Base-by-base conservation (phyloP, 2,329 filamentous ascomycete species). In the Fusarium sp. region DNA sequence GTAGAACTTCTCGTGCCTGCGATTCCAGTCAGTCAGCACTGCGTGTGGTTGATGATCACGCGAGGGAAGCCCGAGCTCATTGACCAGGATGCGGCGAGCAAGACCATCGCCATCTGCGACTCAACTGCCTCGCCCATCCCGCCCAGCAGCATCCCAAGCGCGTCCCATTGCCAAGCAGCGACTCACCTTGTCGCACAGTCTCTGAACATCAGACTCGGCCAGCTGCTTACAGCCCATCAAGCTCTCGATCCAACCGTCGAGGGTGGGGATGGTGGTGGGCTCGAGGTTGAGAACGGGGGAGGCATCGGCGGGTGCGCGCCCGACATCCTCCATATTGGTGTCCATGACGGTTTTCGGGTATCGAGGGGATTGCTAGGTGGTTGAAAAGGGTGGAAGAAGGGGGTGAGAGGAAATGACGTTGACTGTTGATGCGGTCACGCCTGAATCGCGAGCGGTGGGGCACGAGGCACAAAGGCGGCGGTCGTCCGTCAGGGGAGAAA, bases 221-320 rank as follows among this genome's bases (percentile, higher is more conserved):
- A 99, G 89, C 89, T 98, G 97, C 88, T 99, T 99, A 93, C 97
- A 99, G 82, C 87, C 92, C 96, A 99, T 98, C 86, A 99, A 89
- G 87, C 90, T 95, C 89, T 98, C 96, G 83, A 99, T 98, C 97
- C 97, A 99, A 81, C 95, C 95, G 83, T 99, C 97, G 74, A 99
- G 89, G 70, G 95, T 98, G 71, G 94, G 92, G 87, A 98, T 97
- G 78, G 95, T 94, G 71, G 95, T 92, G 65, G 96, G 94, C 86
- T 98, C 97, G 70, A 85, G 81, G 80, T 91, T 79, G 50, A 79
- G 89, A 65, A 91, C 87, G 60, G 95, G 91, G 69, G 93, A 91
- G 79, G 98, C 85, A 81, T 93, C 93, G 82, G 94, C 90, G 76
- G 95, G 94, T 80, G 93, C 92, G 86, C 95, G 94, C 81, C 93